These are phyloP conservation scores for Nyssa sinensis DNA, from an alignment of 148 eudicot species.

Conservation along the genomic window DNA sequence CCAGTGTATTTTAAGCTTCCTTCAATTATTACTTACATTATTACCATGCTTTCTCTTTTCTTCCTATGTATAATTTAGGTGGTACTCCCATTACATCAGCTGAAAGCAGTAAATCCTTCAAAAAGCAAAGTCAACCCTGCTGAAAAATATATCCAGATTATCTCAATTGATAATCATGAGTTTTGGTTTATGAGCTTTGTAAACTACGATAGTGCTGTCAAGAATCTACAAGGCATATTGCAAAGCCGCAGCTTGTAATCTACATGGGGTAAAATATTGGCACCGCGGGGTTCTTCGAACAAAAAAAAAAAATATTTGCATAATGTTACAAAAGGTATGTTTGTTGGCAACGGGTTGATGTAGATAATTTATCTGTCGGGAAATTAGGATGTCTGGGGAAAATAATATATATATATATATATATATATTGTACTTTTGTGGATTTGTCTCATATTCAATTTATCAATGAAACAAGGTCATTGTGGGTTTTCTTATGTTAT, in stretches of 20 bases:
- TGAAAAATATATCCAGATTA: conserved; percentile 84
- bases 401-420: no score
- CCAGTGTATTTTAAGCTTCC: no score
- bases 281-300: no score
- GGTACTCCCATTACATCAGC: conserved; percentile 68
- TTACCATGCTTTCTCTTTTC: background rate
- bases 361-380: conserved; percentile 4
- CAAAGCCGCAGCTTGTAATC: conserved; percentile 26
- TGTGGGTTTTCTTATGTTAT: background rate
- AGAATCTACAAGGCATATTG: conserved; percentile 54
- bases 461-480: background rate
- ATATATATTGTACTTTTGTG: background rate
- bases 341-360: background rate
- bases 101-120: conserved; percentile 80
- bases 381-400: background rate
- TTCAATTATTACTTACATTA: background rate
- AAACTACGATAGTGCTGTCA: conserved; percentile 78
- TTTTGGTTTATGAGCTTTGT: conserved; percentile 94
- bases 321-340: background rate
- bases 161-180: conserved; percentile 78
- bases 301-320: no score
- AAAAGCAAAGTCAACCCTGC: conserved; percentile 65
- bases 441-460: background rate
- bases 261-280: background rate
- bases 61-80: conserved; percentile 38